Percentiles rank a stretch among this genome's conserved stretches.
Evolutionary conservation across 2,329 filamentous ascomycete genomes (phyloP).

Genomic region (Fusarium metavorans): DNA sequence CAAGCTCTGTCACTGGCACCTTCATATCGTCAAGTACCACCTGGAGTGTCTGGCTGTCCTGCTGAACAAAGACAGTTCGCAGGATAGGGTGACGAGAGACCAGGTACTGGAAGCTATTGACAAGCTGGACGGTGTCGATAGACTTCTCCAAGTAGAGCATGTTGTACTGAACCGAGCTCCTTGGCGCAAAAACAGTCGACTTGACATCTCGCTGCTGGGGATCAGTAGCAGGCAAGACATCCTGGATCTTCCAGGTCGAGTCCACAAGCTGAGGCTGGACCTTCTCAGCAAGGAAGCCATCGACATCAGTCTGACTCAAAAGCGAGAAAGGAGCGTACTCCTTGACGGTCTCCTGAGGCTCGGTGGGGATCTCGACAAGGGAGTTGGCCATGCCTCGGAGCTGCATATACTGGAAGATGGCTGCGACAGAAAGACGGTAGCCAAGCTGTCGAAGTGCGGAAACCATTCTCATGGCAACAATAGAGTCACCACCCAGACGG

Average conservation of each 20-base stretch:
- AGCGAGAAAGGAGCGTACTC: slow-evolving; percentile 40
- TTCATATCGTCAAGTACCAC: slow-evolving; percentile 37
- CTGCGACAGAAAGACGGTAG: slow-evolving; percentile 41
- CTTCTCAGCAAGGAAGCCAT: slow-evolving; percentile 26
- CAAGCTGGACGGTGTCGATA: slow-evolving; percentile 29
- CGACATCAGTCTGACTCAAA: slow-evolving; percentile 23
- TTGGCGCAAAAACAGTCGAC: slow-evolving; percentile 32
- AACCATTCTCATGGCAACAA: slow-evolving; percentile 45
- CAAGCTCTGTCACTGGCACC: slow-evolving; percentile 28
- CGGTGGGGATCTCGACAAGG: slow-evolving; percentile 14
- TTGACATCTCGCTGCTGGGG: slow-evolving; percentile 39
- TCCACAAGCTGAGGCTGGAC: slow-evolving; percentile 34
- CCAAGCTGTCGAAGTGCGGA: slow-evolving; percentile 40
- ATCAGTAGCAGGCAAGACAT: slow-evolving; percentile 38
- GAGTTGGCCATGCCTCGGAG: slow-evolving; percentile 40
- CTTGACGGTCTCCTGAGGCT: slow-evolving; percentile 11
- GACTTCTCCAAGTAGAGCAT: slow-evolving; percentile 45
- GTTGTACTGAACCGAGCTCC: slow-evolving; percentile 45
- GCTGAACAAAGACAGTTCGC: slow-evolving; percentile 43
- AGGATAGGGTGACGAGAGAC: slow-evolving; percentile 40
- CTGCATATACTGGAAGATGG: slow-evolving; percentile 46
- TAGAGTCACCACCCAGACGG: slow-evolving; percentile 44
- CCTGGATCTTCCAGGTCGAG: slow-evolving; percentile 36
- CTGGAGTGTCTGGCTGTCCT: slow-evolving; percentile 25
- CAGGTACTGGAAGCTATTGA: slow-evolving; percentile 39